Percentiles rank a stretch among this genome's conserved stretches.
phyloP scores from a whole-genome alignment of 768 basidiomycete genomes.

The Tulasnella sp. region DNA sequence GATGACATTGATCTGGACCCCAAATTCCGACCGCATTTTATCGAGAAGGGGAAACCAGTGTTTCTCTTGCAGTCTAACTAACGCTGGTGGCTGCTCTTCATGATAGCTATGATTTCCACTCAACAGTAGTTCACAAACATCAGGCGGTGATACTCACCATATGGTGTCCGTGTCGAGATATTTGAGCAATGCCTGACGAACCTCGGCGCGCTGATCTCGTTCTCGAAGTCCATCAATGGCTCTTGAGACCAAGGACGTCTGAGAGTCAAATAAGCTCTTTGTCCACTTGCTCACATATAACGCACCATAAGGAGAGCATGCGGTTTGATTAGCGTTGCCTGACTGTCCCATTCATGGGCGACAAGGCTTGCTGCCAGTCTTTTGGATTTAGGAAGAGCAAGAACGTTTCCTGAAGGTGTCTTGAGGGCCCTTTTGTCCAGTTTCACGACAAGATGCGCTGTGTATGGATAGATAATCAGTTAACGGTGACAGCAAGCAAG shows the following conservation, averaged over 20 bases:
- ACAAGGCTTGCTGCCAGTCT: constrained; percentile 67
- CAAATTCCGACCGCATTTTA: constrained; percentile 61
- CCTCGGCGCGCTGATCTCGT: constrained; percentile 42
- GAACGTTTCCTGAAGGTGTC: constrained; percentile 69
- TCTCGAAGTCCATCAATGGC: constrained; percentile 71
- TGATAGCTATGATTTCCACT: constrained; percentile 48
- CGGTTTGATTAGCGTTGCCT: constrained; percentile 70
- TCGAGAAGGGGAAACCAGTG: constrained; percentile 83
- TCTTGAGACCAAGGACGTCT: constrained; percentile 88
- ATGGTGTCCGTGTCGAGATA: constrained; percentile 94
- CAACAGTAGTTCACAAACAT: not conserved
- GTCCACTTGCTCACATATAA: constrained; percentile 9
- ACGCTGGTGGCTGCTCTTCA: constrained; percentile 56
- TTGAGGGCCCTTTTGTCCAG: constrained; percentile 77
- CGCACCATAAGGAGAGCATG: constrained; percentile 83
- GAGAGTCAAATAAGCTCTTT: not conserved
- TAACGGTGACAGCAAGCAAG: not conserved
- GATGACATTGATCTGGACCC: constrained; percentile 53
- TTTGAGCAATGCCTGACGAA: constrained; percentile 54
- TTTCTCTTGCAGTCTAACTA: constrained; percentile 63
- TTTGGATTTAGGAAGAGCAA: constrained; percentile 60
- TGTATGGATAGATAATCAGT: not conserved
- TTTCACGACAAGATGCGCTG: constrained; percentile 41
- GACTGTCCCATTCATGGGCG: constrained; percentile 95
- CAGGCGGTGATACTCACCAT: constrained; percentile 36